Base-by-base conservation (phyloP, 805 yeast genomes). In the Wickerhamiella cacticola region DNA sequence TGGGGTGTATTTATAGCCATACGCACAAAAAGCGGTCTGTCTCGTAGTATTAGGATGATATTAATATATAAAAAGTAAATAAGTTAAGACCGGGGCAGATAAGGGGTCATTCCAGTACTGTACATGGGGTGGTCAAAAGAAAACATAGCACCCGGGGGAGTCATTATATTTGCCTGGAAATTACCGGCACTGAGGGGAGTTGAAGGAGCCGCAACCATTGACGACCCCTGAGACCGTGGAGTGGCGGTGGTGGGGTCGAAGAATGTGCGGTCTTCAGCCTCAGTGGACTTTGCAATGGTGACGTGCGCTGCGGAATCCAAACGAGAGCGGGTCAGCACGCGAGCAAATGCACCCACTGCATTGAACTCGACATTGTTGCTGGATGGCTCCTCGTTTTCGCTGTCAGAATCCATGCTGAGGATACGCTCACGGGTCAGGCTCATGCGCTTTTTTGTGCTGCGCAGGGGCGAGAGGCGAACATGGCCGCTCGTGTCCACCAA, bases 51-150 rank as follows among this genome's bases (percentile, higher is more conserved):
- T 8, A 15, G 26, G 22, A 22, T 16, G 21, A 10, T 15, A 21
- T 25, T 9, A 35, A 49, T 22, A 23, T 10, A 38, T 24, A 25
- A 25, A 31, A 31, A 31, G 16, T 19, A 31, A 31, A 31, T 31
- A 31, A 31, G 36, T 31, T 31, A 35, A 23, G 34, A 36, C 8
- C 49, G 49, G 13, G 59, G 56, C 44, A 57, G 23, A 46, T 56
- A 57, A 2, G 60, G 60, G 7, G 60, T 57, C 58, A 57, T 55
- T 22, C 60, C 60, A 7, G 60, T 57, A 12, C 50, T 46, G 36
- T 48, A 56, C 41, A 45, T 40, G 9, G 50, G 53, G 34, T 53
- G 55, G 25, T 55, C 59, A 9, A 49, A 29, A 9, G 52, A 35
- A 31, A 55, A 45, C 23, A 54, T 55, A 3, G 56, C 52, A 7